phyloP scores from a whole-genome alignment of 768 basidiomycete species.

The Piloderma croceum region DNA sequence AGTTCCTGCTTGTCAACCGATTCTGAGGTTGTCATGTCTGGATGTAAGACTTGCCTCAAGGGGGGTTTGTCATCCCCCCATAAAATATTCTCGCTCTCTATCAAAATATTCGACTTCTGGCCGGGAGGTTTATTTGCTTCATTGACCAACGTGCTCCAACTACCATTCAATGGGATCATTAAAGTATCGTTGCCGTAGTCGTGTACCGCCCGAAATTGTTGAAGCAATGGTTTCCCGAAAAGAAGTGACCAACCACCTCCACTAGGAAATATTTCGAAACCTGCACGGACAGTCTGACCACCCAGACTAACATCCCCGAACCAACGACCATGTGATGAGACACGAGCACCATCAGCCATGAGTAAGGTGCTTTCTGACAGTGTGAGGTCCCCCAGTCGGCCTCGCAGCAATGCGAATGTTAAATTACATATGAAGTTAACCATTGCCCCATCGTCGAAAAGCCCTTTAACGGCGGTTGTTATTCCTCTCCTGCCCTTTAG shows the following conservation, averaged over 20 bases:
- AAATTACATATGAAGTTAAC: conserved; percentile 11
- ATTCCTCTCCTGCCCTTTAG: conserved; percentile 13
- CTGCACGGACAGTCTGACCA: background rate
- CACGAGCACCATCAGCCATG: background rate
- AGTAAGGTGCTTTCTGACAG: background rate
- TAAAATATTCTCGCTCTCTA: no score
- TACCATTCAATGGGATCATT: conserved; percentile 5
- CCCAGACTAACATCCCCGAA: background rate
- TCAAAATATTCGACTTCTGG: no score
- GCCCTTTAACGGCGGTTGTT: conserved; percentile 3
- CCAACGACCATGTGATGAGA: background rate
- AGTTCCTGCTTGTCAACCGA: no score
- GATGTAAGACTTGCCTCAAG: no score
- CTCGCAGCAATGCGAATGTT: conserved; percentile 2
- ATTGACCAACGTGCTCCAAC: no score
- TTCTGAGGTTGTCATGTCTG: no score
- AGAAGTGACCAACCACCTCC: conserved; percentile 3
- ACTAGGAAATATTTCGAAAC: conserved; percentile 6
- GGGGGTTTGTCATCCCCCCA: no score
- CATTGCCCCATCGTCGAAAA: conserved; percentile 15
- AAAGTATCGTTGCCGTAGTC: conserved; percentile 9
- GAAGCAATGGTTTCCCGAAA: conserved; percentile 11
- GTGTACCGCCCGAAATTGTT: conserved; percentile 9
- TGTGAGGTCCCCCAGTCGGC: background rate
- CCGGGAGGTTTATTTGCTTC: no score